Evolutionary conservation across 2,329 filamentous ascomycete species (phyloP).

Genomic region (Aspergillus caelatus): DNA sequence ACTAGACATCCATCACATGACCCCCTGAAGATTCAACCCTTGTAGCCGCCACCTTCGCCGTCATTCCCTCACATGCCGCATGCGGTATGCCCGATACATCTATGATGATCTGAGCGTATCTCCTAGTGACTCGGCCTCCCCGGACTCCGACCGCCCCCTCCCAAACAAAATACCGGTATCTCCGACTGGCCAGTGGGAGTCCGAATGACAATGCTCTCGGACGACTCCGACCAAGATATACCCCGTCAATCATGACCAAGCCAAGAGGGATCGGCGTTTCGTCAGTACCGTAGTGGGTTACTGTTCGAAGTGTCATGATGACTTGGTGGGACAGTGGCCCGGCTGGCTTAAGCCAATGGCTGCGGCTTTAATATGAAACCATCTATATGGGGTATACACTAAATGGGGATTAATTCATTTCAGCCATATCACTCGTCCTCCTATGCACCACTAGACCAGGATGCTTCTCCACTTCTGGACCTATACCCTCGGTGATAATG

Average conservation of each 20-base stretch:
- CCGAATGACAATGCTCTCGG: background rate
- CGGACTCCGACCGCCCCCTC: background rate
- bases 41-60: background rate
- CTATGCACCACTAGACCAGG: background rate
- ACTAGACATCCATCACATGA: background rate
- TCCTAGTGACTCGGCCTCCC: too few relatives aligned
- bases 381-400: background rate
- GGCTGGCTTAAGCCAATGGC: background rate
- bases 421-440: background rate
- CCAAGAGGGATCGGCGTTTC: too few relatives aligned
- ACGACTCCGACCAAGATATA: background rate
- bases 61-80: too few relatives aligned
- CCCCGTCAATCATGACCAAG: background rate
- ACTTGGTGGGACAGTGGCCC: background rate
- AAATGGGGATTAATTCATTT: background rate
- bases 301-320: background rate
- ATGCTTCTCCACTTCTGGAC: background rate
- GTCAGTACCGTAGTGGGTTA: background rate
- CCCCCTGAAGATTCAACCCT: background rate
- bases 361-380: background rate
- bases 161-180: background rate
- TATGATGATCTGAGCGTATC: too few relatives aligned
- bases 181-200: background rate
- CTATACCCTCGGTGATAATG: background rate
- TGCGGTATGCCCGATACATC: too few relatives aligned